Evolutionary conservation across 2,329 filamentous ascomycete species (phyloP).

Genomic region (Talaromyces sp.): DNA sequence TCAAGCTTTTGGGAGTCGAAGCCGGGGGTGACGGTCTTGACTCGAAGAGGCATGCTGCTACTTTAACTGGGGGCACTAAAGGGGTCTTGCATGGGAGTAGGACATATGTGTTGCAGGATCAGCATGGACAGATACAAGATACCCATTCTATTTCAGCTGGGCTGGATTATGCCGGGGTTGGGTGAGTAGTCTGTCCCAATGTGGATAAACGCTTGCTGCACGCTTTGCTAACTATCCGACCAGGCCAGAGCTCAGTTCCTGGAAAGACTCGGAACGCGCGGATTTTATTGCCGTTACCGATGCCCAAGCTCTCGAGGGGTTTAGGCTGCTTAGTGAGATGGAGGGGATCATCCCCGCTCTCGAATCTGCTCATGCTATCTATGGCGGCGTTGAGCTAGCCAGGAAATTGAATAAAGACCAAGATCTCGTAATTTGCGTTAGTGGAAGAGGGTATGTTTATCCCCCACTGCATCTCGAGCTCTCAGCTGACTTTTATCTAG

Average conservation of each 20-base stretch:
- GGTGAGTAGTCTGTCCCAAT: conserved; percentile 5
- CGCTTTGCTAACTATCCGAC: conserved; percentile 97
- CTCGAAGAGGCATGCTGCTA: conserved; percentile 12
- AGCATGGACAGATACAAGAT: conserved; percentile 3
- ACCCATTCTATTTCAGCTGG: conserved; percentile 26
- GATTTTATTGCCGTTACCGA: conserved; percentile 88
- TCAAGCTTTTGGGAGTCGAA: conserved; percentile 8
- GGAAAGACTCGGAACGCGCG: conserved; percentile 88
- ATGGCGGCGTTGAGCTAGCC: conserved; percentile 80
- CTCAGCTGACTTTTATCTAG: background rate
- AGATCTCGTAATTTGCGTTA: conserved; percentile 90
- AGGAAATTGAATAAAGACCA: conserved; percentile 88
- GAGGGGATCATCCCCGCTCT: conserved; percentile 23
- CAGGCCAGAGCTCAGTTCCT: conserved; percentile 83
- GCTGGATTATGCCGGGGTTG: conserved; percentile 29
- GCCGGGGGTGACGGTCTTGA: background rate
- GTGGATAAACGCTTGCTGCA: conserved; percentile 52
- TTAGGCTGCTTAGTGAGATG: conserved; percentile 24
- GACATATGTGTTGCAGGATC: conserved; percentile 10
- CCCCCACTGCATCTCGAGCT: no score
- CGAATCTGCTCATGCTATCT: conserved; percentile 53
- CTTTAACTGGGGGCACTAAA: background rate
- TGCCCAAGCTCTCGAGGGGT: conserved; percentile 69
- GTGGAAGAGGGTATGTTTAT: conserved; percentile 69
- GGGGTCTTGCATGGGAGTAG: conserved; percentile 10